phyloP scores from a whole-genome alignment of 1,284 basidiomycete genomes.

The Moniliophthora roreri region DNA sequence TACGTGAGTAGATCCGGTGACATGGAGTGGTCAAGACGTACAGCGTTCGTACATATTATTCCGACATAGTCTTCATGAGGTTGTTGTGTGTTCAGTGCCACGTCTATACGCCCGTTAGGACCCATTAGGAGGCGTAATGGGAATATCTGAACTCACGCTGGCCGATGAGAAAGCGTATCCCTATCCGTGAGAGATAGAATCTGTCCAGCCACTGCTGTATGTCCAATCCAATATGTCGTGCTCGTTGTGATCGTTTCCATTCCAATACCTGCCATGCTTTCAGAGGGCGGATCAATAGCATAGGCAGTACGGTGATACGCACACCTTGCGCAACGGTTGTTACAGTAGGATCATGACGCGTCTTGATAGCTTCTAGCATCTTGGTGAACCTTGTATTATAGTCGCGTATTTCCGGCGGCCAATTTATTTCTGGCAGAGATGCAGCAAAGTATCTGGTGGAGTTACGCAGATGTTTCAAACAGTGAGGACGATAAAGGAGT shows the following conservation, averaged over 20 bases:
- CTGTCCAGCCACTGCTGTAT: conserved; percentile 96
- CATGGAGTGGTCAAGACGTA: conserved; percentile 34
- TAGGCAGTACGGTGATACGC: background rate
- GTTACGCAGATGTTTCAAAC: conserved; percentile 8
- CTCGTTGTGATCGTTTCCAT: conserved; percentile 67
- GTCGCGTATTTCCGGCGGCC: conserved; percentile 93
- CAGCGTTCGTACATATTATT: conserved; percentile 95
- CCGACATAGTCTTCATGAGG: conserved; percentile 93
- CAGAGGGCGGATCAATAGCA: background rate
- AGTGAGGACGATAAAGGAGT: conserved; percentile 16
- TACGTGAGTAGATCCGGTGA: conserved; percentile 2
- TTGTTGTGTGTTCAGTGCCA: conserved; percentile 88
- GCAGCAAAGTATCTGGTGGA: conserved; percentile 37
- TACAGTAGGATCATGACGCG: conserved; percentile 95
- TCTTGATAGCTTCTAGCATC: conserved; percentile 88
- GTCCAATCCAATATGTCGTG: conserved; percentile 76
- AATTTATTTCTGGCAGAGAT: conserved; percentile 51
- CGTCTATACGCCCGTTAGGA: conserved; percentile 51
- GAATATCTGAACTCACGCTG: conserved; percentile 66
- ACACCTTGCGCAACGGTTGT: conserved; percentile 95
- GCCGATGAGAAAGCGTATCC: conserved; percentile 93
- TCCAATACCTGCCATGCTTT: conserved; percentile 40
- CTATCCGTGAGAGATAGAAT: conserved; percentile 97
- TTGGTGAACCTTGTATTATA: conserved; percentile 94
- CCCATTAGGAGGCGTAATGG: background rate